phyloP scores from a whole-genome alignment of 2,329 filamentous ascomycete genomes.

The Penicillium frequentans region DNA sequence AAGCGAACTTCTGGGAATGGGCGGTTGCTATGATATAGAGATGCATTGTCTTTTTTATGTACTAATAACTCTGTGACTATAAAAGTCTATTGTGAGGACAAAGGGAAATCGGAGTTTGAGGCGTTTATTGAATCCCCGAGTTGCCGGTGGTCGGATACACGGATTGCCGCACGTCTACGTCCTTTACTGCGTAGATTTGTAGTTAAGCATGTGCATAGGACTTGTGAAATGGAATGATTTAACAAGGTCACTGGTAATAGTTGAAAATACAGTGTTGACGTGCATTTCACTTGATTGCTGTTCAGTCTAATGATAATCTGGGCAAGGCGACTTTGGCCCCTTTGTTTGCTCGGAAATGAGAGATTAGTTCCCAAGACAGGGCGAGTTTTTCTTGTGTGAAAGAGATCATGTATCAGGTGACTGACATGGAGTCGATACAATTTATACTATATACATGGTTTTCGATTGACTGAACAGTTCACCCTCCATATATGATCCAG shows the following conservation, averaged over 20 bases:
- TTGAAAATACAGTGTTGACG: no score
- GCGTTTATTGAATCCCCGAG: neutral
- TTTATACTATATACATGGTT: neutral
- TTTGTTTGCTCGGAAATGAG: no score
- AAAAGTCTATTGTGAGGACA: neutral
- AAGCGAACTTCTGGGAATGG: neutral
- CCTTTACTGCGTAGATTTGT: neutral
- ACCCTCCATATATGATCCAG: neutral
- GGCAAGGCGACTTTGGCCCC: no score
- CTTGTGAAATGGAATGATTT: no score
- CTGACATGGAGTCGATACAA: no score
- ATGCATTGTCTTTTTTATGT: neutral
- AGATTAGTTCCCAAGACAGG: neutral
- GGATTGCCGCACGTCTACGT: neutral
- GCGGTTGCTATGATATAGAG: no score
- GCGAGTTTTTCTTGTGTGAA: neutral
- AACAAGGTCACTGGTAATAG: no score
- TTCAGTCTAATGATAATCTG: no score
- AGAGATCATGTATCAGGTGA: neutral
- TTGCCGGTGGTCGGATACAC: neutral
- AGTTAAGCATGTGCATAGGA: no score
- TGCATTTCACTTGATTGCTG: no score
- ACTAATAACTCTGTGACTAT: neutral
- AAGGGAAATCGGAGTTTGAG: neutral
- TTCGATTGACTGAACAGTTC: neutral